phyloP scores from a whole-genome alignment of 108 stramenopile genomes.

The Nannochloropsis gaditana region DNA sequence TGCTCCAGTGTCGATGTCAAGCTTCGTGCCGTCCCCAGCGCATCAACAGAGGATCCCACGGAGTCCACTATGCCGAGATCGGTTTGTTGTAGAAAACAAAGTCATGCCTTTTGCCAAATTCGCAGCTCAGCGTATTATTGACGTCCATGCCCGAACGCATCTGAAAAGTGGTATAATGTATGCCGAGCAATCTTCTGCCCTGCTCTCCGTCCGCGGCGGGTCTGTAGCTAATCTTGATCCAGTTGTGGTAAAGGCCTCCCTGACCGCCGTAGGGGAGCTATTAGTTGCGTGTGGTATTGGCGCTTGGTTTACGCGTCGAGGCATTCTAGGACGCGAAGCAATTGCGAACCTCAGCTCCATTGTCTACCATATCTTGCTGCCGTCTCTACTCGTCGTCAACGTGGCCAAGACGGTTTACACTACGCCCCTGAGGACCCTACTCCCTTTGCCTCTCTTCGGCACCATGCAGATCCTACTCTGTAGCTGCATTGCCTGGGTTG shows the following conservation, averaged over 20 bases:
- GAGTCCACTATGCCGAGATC: no score
- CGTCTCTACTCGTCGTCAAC: conserved; percentile 42
- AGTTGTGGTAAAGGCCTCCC: not conserved
- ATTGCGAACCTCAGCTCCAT: conserved; percentile 21
- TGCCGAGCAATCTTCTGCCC: not conserved
- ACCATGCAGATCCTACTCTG: conserved; percentile 31
- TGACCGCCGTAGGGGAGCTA: not conserved
- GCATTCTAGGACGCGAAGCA: not conserved
- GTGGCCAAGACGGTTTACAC: conserved; percentile 43
- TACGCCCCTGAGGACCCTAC: conserved; percentile 37
- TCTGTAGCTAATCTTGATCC: not conserved
- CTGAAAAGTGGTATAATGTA: no score
- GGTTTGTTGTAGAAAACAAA: no score
- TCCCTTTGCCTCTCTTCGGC: conserved; percentile 41
- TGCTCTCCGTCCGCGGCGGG: not conserved
- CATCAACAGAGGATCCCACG: no score
- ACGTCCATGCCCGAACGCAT: no score
- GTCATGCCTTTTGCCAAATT: no score
- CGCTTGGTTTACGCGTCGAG: not conserved
- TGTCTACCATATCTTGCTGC: conserved; percentile 46
- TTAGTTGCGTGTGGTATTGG: not conserved
- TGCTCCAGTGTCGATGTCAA: no score
- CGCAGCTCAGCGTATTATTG: no score
- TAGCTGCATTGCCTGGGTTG: conserved; percentile 6
- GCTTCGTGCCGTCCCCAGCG: no score